Evolutionary conservation across 2,329 filamentous ascomycete genomes (phyloP), one percentile per base, ranked within the genome.

Genomic region (Neospermospora avenae): DNA sequence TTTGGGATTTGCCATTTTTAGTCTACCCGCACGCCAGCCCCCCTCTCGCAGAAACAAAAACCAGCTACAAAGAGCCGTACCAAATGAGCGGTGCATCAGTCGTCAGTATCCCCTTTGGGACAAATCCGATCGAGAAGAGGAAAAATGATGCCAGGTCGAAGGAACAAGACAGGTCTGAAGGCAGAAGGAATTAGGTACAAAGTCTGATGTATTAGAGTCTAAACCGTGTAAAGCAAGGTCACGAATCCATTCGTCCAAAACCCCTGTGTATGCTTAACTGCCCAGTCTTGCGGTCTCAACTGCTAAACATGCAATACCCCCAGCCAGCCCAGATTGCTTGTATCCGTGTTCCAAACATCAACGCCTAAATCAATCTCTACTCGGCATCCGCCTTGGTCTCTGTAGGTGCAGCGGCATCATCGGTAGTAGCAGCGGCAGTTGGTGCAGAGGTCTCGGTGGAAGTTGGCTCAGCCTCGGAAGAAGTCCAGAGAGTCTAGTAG

Each of bases 401-500:
- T 48, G 69, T 64, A 59, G 80, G 75, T 62, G 82, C 77, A 63
- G 79, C 76, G 65, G 86, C 80, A 70, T 80, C 73, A 66, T 84
- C 79, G 62, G 68, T 42, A 5, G 39, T 69, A n/a, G 67, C 61
- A 62, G 79, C 75, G 65, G 86, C 76, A 66, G 86, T 79, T 70
- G 81, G 79, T 72, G 86, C 85, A 62, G 82, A 78, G 60, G 77
- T 74, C 70, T 80, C 79, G 64, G 82, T 81, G 66, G 83, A 81
- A 69, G 88, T 80, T 72, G 90, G 85, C 84, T 98, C 95, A 67
- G 93, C 91, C 86, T 98, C 95, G 70, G 93, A 98, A 63, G 93
- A 98, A 74, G 95, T 98, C 95, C 95, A 98, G 78, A 98, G 92
- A 69, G 95, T 98, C 93, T 97, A 70, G 34, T 55, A 31, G 41